phyloP scores from a whole-genome alignment of 345 rosid genomes.

The Crucihimalaya himalaica region DNA sequence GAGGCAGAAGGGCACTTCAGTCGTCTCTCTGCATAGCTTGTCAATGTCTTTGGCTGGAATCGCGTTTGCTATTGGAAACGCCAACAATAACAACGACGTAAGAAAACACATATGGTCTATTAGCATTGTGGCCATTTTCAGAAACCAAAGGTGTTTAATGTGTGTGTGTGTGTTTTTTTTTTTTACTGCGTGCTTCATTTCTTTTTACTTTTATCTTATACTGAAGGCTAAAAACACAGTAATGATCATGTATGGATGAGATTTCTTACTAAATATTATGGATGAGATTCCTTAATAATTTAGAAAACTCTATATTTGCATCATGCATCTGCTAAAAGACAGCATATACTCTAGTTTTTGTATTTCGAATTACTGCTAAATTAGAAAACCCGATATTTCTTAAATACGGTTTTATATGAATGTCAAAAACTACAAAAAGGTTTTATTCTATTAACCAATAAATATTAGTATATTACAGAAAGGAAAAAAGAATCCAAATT shows the following conservation, averaged over 20 bases:
- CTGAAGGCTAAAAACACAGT: background rate
- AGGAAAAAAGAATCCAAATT: background rate
- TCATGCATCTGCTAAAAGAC: background rate
- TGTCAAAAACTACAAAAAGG: too few relatives aligned
- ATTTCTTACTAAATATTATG: too few relatives aligned
- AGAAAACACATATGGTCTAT: background rate
- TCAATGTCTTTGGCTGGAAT: background rate
- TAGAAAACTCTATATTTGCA: background rate
- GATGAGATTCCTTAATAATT: background rate
- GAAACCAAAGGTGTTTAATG: background rate
- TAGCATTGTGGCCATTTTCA: background rate
- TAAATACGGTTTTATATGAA: too few relatives aligned
- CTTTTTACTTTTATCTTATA: background rate
- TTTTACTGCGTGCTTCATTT: background rate
- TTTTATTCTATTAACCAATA: too few relatives aligned
- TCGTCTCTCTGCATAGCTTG: conserved; percentile 3
- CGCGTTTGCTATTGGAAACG: conserved; percentile 20
- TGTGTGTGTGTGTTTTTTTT: too few relatives aligned
- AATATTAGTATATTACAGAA: too few relatives aligned
- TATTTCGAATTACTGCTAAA: too few relatives aligned
- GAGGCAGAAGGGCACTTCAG: background rate
- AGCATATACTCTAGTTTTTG: background rate
- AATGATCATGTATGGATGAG: background rate
- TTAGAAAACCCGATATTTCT: too few relatives aligned
- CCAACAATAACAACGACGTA: background rate